Conservation (phyloP, 805 yeast genomes). For the Jamesozyma spencerorum region DNA sequence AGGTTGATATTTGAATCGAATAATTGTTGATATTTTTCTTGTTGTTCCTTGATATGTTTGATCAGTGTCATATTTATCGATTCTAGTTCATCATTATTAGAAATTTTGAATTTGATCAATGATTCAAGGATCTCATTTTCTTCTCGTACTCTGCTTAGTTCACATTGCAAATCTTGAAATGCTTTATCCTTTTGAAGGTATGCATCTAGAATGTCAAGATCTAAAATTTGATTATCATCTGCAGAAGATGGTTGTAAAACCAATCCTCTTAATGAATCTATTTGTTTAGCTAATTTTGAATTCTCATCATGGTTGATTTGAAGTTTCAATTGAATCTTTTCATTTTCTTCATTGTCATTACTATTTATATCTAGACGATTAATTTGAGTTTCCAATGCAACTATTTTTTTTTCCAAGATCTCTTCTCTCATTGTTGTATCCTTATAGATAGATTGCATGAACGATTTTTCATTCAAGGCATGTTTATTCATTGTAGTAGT, state of each 20-base stretch:
- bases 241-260: not conserved
- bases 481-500: not conserved
- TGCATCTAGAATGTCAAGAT: not conserved
- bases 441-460: not conserved
- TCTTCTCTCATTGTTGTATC: not conserved
- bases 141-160: not conserved
- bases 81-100: not conserved
- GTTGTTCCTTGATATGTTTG: not conserved
- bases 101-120: not conserved
- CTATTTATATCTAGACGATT: not conserved
- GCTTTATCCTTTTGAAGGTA: not conserved
- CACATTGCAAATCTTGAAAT: not conserved
- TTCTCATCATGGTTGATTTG: not conserved
- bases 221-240: not conserved
- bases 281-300: not conserved
- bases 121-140: not conserved
- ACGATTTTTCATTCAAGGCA: not conserved
- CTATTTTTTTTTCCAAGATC: not conserved
- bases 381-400: not conserved
- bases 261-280: not conserved
- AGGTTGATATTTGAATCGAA: not conserved
- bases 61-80: not conserved
- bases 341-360: not conserved
- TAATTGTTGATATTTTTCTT: not conserved
- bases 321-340: not conserved